Evolutionary conservation across 1,284 basidiomycete genomes (phyloP).

Genomic region (Filobasidium uniguttulatum): DNA sequence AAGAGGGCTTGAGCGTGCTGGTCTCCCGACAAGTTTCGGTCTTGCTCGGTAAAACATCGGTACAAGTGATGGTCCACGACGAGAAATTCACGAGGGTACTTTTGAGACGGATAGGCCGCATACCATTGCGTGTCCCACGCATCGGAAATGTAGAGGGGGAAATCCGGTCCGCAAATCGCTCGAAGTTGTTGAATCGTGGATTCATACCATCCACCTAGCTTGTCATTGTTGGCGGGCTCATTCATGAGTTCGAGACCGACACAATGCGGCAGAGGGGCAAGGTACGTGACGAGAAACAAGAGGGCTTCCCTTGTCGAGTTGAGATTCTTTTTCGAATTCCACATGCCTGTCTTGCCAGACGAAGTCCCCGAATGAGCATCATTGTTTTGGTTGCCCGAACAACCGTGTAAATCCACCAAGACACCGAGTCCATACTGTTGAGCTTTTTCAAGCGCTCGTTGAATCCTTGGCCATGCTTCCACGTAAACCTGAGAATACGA

Average conservation of each 20-base stretch:
- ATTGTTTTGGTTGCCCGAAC: constrained; percentile 38
- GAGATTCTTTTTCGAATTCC: constrained; percentile 41
- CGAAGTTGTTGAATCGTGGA: constrained; percentile 48
- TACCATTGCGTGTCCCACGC: constrained; percentile 63
- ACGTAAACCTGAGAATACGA: constrained; percentile 47
- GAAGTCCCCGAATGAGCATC: constrained; percentile 36
- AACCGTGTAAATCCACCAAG: constrained; percentile 48
- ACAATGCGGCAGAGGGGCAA: constrained; percentile 47
- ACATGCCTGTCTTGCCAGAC: constrained; percentile 33
- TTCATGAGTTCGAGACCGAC: constrained; percentile 73
- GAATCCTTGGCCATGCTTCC: constrained; percentile 60
- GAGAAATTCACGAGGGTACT: constrained; percentile 38
- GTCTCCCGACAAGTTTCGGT: constrained; percentile 46
- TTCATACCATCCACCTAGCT: constrained; percentile 53
- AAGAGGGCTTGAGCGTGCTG: constrained; percentile 42
- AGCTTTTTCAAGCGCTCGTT: constrained; percentile 53
- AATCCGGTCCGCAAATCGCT: constrained; percentile 40
- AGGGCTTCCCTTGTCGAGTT: constrained; percentile 44
- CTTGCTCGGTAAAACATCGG: constrained; percentile 47
- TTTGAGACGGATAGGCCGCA: constrained; percentile 32
- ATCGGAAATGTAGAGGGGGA: constrained; percentile 63
- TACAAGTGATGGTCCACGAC: constrained; percentile 77
- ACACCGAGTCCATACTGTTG: constrained; percentile 56
- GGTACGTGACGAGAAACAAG: constrained; percentile 39
- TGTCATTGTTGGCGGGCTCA: constrained; percentile 51